Conservation (phyloP, 208 protist genomes). For the Crithidia brevicula region DNA sequence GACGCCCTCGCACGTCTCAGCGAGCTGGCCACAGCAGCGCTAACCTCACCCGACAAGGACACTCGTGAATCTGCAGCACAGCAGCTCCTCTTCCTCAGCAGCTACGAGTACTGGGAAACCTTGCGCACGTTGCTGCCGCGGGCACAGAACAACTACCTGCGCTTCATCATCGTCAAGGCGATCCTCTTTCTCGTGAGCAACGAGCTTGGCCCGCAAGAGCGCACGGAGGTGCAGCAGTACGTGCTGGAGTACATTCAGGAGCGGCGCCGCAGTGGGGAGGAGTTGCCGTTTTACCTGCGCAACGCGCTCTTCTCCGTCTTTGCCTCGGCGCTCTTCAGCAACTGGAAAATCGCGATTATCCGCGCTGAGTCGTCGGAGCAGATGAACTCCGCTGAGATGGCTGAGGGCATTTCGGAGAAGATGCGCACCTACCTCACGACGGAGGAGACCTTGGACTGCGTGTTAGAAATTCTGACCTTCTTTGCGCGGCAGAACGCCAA, state of each 20-base stretch:
- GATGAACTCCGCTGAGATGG: slow-evolving; percentile 30
- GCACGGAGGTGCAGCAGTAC: slow-evolving; percentile 66
- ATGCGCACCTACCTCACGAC: slow-evolving; percentile 54
- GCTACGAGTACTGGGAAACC: slow-evolving; percentile 80
- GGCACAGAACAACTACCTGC: slow-evolving; percentile 69
- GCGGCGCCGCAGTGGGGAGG: slow-evolving; percentile 37
- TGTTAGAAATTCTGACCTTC: slow-evolving; percentile 75
- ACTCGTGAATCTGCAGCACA: slow-evolving; percentile 56
- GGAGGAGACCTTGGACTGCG: slow-evolving; percentile 70
- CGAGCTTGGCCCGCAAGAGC: slow-evolving; percentile 83
- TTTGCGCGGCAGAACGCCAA: slow-evolving; percentile 65
- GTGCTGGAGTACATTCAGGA: slow-evolving; percentile 63
- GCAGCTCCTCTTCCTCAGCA: slow-evolving; percentile 81
- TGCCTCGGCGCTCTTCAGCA: slow-evolving; percentile 71
- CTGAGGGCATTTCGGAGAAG: slow-evolving; percentile 42
- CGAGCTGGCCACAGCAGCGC: slow-evolving; percentile 40
- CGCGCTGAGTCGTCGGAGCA: slow-evolving; percentile 36
- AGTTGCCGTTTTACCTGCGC: slow-evolving; percentile 61
- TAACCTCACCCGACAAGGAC: slow-evolving; percentile 65
- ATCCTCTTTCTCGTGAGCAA: slow-evolving; percentile 88
- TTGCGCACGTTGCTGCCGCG: slow-evolving; percentile 61
- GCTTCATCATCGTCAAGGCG: slow-evolving; percentile 83
- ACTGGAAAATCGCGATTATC: slow-evolving; percentile 72
- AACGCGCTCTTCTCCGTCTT: slow-evolving; percentile 79
- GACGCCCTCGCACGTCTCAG: slow-evolving; percentile 38